phyloP scores from a whole-genome alignment of 495 filamentous ascomycete species.

The Cudoniella acicularis region DNA sequence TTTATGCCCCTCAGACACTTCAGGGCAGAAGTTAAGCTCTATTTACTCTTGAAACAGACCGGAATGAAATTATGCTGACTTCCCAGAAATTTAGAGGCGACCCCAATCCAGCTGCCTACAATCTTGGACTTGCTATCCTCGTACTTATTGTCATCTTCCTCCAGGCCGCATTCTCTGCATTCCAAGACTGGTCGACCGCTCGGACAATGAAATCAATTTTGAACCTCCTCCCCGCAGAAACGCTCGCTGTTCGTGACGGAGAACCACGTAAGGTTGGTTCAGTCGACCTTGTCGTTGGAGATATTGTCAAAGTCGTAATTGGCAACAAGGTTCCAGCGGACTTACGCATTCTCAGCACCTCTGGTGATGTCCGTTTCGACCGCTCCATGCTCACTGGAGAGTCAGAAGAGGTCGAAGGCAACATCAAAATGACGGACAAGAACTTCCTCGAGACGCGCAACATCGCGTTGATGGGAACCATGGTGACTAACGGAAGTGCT shows the following conservation, averaged over 20 bases:
- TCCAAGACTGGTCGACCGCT: constrained; percentile 36
- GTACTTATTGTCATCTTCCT: constrained; percentile 34
- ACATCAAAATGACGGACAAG: constrained; percentile 54
- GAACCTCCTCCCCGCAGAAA: constrained; percentile 61
- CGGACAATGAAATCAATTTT: constrained; percentile 59
- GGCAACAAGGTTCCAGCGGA: constrained; percentile 68
- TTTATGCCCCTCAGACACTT: too few species aligned
- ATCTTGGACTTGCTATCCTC: constrained; percentile 32
- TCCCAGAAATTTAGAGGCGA: too few species aligned
- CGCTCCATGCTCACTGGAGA: constrained; percentile 65
- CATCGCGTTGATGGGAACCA: constrained; percentile 66
- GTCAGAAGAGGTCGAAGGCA: constrained; percentile 56
- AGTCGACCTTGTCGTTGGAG: constrained; percentile 61
- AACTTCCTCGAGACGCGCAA: constrained; percentile 72
- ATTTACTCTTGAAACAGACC: too few species aligned
- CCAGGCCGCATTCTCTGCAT: constrained; percentile 34
- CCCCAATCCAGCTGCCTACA: constrained; percentile 27
- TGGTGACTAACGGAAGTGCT: constrained; percentile 59
- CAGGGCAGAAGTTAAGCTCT: too few species aligned
- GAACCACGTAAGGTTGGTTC: constrained; percentile 42
- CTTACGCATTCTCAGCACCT: constrained; percentile 57
- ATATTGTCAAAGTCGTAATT: constrained; percentile 55
- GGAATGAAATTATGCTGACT: too few species aligned
- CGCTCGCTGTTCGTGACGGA: constrained; percentile 54
- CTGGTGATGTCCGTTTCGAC: constrained; percentile 65